Percentiles rank a stretch among this genome's conserved stretches.
These are phyloP conservation scores for Fomes fomentarius DNA, from an alignment of 1,284 basidiomycete species.

Conservation along the genomic window DNA sequence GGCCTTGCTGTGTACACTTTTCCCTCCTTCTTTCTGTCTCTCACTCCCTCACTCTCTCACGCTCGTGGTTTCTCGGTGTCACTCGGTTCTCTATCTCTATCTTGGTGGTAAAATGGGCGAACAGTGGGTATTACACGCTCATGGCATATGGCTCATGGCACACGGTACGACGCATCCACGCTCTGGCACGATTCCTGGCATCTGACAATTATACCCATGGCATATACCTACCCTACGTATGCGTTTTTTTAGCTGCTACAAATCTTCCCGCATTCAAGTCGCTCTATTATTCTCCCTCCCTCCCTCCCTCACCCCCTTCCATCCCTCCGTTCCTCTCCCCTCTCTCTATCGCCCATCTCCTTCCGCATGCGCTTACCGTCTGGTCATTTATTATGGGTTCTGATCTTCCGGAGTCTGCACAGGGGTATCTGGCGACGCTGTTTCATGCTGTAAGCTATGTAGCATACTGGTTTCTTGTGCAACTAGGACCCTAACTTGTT, in stretches of 20 bases:
- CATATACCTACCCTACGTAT: slow-evolving; percentile 19
- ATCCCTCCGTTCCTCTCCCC: background rate
- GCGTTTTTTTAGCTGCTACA: slow-evolving; percentile 1
- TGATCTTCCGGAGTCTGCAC: background rate
- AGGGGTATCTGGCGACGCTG: slow-evolving; percentile 8
- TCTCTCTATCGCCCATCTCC: background rate
- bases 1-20: background rate
- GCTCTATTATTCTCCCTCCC: too few relatives aligned
- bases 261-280: too few relatives aligned
- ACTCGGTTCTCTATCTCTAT: background rate
- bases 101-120: slow-evolving; percentile 5
- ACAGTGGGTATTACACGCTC: background rate
- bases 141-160: slow-evolving; percentile 1
- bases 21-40: background rate
- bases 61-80: background rate
- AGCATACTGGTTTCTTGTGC: slow-evolving; percentile 15
- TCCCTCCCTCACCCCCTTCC: background rate
- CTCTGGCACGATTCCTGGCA: slow-evolving; percentile 10
- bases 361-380: background rate
- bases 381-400: background rate
- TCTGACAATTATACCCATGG: slow-evolving; percentile 16
- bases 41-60: background rate
- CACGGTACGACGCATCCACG: slow-evolving; percentile 14
- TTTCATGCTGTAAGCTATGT: slow-evolving; percentile 17
- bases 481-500: background rate